Evolutionary conservation across 768 basidiomycete genomes (phyloP), one percentile per base, ranked within the genome.

Genomic region (Clavaria fumosa): DNA sequence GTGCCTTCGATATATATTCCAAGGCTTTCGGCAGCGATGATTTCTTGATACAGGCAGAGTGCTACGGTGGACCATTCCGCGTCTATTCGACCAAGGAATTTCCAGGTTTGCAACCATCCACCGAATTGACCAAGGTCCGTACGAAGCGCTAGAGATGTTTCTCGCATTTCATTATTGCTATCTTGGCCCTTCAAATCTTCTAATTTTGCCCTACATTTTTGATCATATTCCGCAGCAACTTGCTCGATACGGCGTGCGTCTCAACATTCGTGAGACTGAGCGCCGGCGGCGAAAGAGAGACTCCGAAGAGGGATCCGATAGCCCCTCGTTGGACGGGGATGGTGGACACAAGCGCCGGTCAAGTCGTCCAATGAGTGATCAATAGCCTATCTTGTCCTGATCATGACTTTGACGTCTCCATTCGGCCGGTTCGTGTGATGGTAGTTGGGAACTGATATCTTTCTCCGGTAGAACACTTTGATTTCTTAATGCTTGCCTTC

Each of bases 21-120:
- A 50, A 53, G 18, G 57, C 61, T 9, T 38, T 44, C 14, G 50
- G 48, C 23, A 43, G 45, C n/a, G 17, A 41, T 12, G 58, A 64
- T 20, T 49, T 63, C 7, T 58, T 61, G 1, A 60, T 79, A 4
- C 66, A 72, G 44, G 77, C 77, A 1, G 75, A 80, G 54, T 68
- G 67, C 44, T 78, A 70, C 45, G 75, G 78, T 3, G 72, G 72
- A 0, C 44, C 59, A 2, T 79, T 81, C 51, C 69, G 64, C 17
- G 69, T 81, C 0, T 79, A 73, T 48, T 75, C 75, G 7, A 78
- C 78, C 1, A 80, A 80, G 47, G 70, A 76, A 40, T 79, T 80
- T 43, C 77, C 78, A 3, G 73, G 78, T 2, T 54, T 81, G 11
- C 66, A 66, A 31, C 67, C 74, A 4, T 78, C 76, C 2, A 80